Evolutionary conservation across 805 yeast genomes (phyloP), one percentile per base, ranked within the genome.

Genomic region (Pichia membranifaciens): DNA sequence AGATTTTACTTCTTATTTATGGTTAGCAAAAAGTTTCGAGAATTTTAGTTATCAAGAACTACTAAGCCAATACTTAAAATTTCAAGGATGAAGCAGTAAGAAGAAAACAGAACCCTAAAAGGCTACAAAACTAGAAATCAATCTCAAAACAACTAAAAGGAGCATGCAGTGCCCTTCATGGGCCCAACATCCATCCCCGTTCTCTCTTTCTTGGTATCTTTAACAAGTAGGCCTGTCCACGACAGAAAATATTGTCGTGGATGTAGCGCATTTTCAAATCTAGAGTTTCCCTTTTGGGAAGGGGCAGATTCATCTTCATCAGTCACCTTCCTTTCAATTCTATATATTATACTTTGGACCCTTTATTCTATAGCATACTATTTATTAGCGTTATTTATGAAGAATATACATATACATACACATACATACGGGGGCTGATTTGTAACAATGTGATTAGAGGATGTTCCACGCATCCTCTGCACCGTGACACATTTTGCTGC

Each of bases 381-480:
- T 8, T 25, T 25, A 25, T 25, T 25, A 25, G 29, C 29, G 10
- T 25, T 25, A 25, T 10, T 25, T 7, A 25, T 25, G 29, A 25
- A 25, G 29, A 25, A 25, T 25, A 25, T 25, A 25, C 29, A 25
- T 10, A 25, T 25, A 33, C 20, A 33, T 33, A 33, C 16, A 33
- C n/a, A 33, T 17, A 33, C 36, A 33, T n/a, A 33, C 20, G 33
- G 33, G 33, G 10, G 33, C n/a, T 20, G 18, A 9, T 16, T 3
- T 2, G 18, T 36, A 7, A 12, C 8, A 20, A 36, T 23, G n/a
- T 8, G 13, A 5, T 47, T 58, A 75, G 61, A 70, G 66, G 59
- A 93, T 90, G 40, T 81, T 82, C 98, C 99, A 93, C 23, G 95
- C 95, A 68, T 93, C 99, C 71, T 93, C 99, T 62, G 96, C 88